phyloP scores from a whole-genome alignment of 768 basidiomycete genomes.

The Pleurotus pulmonarius region DNA sequence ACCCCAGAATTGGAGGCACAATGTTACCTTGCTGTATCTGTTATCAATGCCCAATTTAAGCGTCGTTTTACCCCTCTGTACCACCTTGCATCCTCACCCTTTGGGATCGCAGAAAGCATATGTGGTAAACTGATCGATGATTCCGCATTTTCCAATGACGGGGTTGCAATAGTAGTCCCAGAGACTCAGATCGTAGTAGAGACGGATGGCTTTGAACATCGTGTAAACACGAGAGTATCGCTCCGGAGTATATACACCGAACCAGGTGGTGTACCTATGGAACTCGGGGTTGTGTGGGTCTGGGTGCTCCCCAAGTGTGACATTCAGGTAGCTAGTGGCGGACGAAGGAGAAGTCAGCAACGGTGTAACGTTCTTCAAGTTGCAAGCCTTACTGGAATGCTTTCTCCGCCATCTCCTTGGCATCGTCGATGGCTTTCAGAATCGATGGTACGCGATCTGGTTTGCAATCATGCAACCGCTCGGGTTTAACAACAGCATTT shows the following conservation, averaged over 20 bases:
- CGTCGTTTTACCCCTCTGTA: neutral
- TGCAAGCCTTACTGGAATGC: neutral
- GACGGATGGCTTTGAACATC: neutral
- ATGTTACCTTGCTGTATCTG: neutral
- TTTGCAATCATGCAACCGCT: neutral
- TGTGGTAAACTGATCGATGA: neutral
- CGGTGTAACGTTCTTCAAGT: neutral
- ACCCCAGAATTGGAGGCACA: neutral
- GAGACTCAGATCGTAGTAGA: neutral
- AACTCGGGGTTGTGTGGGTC: neutral
- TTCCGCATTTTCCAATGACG: neutral
- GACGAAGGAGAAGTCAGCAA: no score
- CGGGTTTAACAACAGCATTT: neutral
- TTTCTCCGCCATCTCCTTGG: neutral
- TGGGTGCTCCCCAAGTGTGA: neutral
- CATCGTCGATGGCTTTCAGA: neutral
- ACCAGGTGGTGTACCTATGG: neutral
- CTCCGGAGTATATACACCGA: neutral
- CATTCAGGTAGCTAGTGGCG: no score
- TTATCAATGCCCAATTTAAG: neutral
- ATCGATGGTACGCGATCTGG: neutral
- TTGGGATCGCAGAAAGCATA: neutral
- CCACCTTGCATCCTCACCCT: neutral
- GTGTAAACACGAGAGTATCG: neutral
- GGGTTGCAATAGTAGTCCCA: conserved; percentile 1